Evolutionary conservation across 225 moss, liverwort and hornwort species (phyloP), one percentile per base, ranked within the genome.

Genomic region (Antitrichia curtipendula): DNA sequence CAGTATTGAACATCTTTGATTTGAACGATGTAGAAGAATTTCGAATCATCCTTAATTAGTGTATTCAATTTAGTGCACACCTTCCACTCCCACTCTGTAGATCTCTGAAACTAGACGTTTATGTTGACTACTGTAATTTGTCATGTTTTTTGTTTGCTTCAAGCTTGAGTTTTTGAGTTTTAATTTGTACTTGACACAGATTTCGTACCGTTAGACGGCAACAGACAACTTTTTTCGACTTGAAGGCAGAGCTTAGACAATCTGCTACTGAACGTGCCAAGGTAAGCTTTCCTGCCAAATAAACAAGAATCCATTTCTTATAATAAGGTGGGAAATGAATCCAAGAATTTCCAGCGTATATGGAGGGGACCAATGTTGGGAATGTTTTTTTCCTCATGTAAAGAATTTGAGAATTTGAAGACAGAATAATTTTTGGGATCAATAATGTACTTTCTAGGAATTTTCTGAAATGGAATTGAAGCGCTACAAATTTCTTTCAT

Each of bases 181-280:
- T 41, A 8, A 85, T 49, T 82, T 74, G 23, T 84, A 57, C 20
- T 80, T 86, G 85, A 49, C 76, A 70, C 91, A 94, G 94, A 74
- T 93, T 91, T 78, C 92, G 91, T 85, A 84, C 91, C 40, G 80
- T 95, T 41, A 59, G 70, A 79, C 59, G 7, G 59, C 95, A 93
- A 81, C 90, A 89, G 49, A 28, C 15, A 57, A 54, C 88, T 7
- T 95, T 92, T 86, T 92, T 93, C 34, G 88, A 77, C 86, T 38
- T 84, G 27, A 95, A 90, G 61, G 92, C 92, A 56, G 86, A 85
- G 81, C 47, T 63, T 36, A 81, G 89, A 88, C 92, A 92, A 80
- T 86, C 89, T 88, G 90, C 68, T 31, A 59, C 86, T 80, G 92
- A 93, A 61, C 86, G 91, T 88, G 89, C 91, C 41, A 91, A 86